Conservation (phyloP, 2,329 filamentous ascomycete genomes). For the Fusarium palustre region DNA sequence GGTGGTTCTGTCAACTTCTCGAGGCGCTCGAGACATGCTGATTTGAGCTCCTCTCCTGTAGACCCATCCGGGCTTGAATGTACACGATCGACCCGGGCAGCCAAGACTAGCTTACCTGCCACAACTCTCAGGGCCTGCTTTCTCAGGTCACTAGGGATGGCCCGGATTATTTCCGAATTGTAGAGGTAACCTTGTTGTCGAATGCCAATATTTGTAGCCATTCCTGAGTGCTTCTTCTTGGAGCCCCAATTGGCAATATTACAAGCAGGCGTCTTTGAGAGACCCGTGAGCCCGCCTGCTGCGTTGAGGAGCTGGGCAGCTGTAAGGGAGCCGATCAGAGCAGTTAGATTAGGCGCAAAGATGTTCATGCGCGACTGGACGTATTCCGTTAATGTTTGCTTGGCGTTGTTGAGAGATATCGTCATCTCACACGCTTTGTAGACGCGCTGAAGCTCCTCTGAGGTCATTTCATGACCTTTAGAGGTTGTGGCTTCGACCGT, state of each 20-base stretch:
- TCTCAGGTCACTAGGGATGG: constrained; percentile 86
- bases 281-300: constrained; percentile 85
- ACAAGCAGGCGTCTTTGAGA: constrained; percentile 93
- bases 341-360: constrained; percentile 94
- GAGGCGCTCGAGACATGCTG: constrained; percentile 84
- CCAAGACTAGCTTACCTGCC: constrained; percentile 92
- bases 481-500: constrained; percentile 94
- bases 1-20: constrained; percentile 94
- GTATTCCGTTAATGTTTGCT: constrained; percentile 88
- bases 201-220: constrained; percentile 92
- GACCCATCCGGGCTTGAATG: constrained; percentile 85
- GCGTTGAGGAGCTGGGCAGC: constrained; percentile 97
- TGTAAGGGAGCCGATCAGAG: constrained; percentile 89
- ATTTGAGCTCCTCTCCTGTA: constrained; percentile 83
- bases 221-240: constrained; percentile 84
- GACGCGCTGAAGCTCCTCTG: constrained; percentile 80
- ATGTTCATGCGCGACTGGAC: constrained; percentile 97
- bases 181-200: constrained; percentile 94
- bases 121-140: constrained; percentile 96
- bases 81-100: constrained; percentile 88
- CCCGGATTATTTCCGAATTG: constrained; percentile 87
- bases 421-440: constrained; percentile 87
- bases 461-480: constrained; percentile 79
- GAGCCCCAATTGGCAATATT: constrained; percentile 92
- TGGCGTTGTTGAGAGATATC: constrained; percentile 86